Conservation (phyloP, 2,329 filamentous ascomycete species). For the Diaporthe amygdali region DNA sequence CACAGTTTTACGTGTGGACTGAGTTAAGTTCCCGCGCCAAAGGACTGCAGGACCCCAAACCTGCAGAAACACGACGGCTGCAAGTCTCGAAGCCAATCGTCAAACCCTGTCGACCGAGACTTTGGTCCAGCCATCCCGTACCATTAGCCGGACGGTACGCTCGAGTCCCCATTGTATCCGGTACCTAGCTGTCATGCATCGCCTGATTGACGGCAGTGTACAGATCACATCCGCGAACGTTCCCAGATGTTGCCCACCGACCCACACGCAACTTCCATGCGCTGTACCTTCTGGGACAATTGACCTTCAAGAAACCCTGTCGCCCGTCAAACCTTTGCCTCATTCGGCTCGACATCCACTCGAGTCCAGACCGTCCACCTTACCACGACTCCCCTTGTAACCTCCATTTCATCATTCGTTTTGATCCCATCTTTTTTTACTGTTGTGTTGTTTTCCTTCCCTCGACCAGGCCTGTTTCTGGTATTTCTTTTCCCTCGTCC, state of each 20-base stretch:
- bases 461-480: constrained; percentile 13
- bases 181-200: constrained; percentile 5
- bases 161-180: background rate
- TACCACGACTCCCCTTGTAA: constrained; percentile 12
- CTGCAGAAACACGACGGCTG: constrained; percentile 14
- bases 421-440: constrained; percentile 17
- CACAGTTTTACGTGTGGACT: constrained; percentile 1
- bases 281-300: constrained; percentile 20
- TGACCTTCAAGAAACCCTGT: constrained; percentile 18
- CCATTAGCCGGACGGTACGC: background rate
- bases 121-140: constrained; percentile 12
- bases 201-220: constrained; percentile 24
- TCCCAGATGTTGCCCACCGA: constrained; percentile 20
- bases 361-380: constrained; percentile 19
- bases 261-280: constrained; percentile 19
- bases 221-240: constrained; percentile 18
- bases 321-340: constrained; percentile 18
- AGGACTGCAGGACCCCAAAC: constrained; percentile 14
- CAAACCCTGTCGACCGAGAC: constrained; percentile 3
- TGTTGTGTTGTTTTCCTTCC: constrained; percentile 9
- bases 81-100: constrained; percentile 13
- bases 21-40: constrained; percentile 9
- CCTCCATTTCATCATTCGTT: constrained; percentile 24
- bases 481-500: background rate
- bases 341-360: constrained; percentile 16